phyloP scores from a whole-genome alignment of 1,284 basidiomycete species.

The Taiwanofungus camphoratus region DNA sequence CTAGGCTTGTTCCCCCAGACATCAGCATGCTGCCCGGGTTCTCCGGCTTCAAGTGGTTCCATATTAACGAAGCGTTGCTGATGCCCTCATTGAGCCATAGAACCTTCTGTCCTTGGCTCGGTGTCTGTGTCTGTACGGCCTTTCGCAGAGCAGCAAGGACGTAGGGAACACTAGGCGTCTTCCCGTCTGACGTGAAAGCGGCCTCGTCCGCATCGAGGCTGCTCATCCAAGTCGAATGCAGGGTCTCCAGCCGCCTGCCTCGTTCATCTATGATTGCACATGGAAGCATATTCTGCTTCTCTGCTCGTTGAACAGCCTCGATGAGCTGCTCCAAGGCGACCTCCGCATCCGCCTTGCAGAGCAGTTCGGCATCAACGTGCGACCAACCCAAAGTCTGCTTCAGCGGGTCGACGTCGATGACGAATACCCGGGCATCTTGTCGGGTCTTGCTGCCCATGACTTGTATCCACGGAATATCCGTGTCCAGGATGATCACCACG shows the following conservation, averaged over 20 bases:
- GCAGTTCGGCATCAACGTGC: conserved; percentile 49
- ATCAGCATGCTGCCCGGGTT: conserved; percentile 42
- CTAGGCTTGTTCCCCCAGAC: conserved; percentile 57
- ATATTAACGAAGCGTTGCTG: conserved; percentile 48
- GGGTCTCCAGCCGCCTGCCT: conserved; percentile 12
- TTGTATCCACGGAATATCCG: conserved; percentile 62
- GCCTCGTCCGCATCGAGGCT: conserved; percentile 20
- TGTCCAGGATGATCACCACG: conserved; percentile 57
- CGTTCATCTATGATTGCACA: conserved; percentile 11
- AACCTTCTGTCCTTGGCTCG: conserved; percentile 33
- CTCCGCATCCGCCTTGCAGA: conserved; percentile 52
- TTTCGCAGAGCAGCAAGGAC: conserved; percentile 45
- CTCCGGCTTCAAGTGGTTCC: conserved; percentile 53
- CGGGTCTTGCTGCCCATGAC: conserved; percentile 38
- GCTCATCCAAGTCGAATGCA: conserved; percentile 26
- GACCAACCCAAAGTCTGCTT: conserved; percentile 49
- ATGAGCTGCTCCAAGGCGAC: conserved; percentile 47
- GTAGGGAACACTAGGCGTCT: conserved; percentile 39
- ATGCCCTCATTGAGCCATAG: conserved; percentile 61
- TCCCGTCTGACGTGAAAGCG: conserved; percentile 13
- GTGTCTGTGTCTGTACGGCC: conserved; percentile 31
- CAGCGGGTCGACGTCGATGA: conserved; percentile 61
- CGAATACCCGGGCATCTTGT: conserved; percentile 44
- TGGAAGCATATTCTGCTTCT: conserved; percentile 5
- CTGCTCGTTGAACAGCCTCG: conserved; percentile 15